Evolutionary conservation across 148 eudicot species (phyloP), one percentile per base, ranked within the genome.

Genomic region (Limonium bicolor): DNA sequence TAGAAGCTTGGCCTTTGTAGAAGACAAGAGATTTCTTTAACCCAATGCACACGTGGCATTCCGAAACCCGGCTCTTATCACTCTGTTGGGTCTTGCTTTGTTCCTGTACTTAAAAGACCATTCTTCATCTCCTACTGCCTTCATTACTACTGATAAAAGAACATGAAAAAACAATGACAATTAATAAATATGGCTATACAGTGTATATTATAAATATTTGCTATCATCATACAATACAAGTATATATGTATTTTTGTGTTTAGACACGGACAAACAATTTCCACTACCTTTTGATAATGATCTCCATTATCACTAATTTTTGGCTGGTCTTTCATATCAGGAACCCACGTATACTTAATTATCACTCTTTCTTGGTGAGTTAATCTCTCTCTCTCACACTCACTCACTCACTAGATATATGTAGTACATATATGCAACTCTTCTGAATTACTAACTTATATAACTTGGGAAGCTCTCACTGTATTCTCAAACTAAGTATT

Each of bases 1-100:
- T 83, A 6, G 94, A 82, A 17, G 96, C 96, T 60, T 86, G 61
- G n/a, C 96, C 94, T 65, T 72, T 72, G 74, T 88, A 88, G 69
- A 82, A 88, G 49, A 88, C 96, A 20, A 88, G 73, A 1, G 96
- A 88, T 27, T 88, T 88, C 70, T 88, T 88, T 66, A 88, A 61
- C 7, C 96, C 96, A 1, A 88, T 88, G 58, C 94, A 88, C n/a
- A n/a, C 0, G 96, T 87, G 30, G 96, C 96, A 39, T 87, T 87
- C 96, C 96, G 82, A 21, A 87, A 87, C 22, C 96, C 96, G 1
- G 86, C 82, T 66, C 67, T 85, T 0, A 94, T 87, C 1, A 87
- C 96, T 7, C 96, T 59, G 46, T 87, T 87, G 2, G 94, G 96
- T 39, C 96, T 53, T 3, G 78, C 61, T 40, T 94, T 87, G 51